phyloP scores from a whole-genome alignment of 805 yeast genomes.

The Trichomonascus vanleenenianus region DNA sequence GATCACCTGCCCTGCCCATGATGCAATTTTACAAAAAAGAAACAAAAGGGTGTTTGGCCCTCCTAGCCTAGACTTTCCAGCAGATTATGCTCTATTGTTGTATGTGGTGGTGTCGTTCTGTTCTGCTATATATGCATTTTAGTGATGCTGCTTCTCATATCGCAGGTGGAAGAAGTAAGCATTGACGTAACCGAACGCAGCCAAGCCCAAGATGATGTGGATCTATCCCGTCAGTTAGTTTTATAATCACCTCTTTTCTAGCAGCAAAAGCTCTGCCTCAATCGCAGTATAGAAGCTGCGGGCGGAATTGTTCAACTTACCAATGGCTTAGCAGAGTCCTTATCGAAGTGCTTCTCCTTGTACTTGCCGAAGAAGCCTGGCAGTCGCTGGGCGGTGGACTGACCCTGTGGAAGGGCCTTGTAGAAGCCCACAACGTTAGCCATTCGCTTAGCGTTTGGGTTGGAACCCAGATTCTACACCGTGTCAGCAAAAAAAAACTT shows the following conservation, averaged over 20 bases:
- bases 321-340: slow-evolving; percentile 27
- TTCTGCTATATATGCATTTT: slow-evolving; percentile 39
- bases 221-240: slow-evolving; percentile 23
- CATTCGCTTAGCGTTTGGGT: slow-evolving; percentile 96
- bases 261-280: too few species aligned
- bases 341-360: slow-evolving; percentile 22
- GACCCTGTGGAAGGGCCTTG: slow-evolving; percentile 92
- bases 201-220: slow-evolving; percentile 63
- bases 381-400: slow-evolving; percentile 51
- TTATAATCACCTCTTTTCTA: background rate
- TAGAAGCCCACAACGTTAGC: slow-evolving; percentile 91
- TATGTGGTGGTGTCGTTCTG: slow-evolving; percentile 28
- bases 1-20: background rate
- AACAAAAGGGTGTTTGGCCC: slow-evolving; percentile 24
- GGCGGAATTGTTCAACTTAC: slow-evolving; percentile 7
- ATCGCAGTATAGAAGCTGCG: too few species aligned
- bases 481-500: background rate
- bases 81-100: slow-evolving; percentile 44
- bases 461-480: slow-evolving; percentile 74
- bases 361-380: slow-evolving; percentile 30
- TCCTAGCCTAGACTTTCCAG: slow-evolving; percentile 32
- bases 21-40: too few species aligned
- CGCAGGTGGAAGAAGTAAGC: slow-evolving; percentile 84
- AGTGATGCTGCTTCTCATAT: slow-evolving; percentile 16
- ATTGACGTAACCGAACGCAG: slow-evolving; percentile 77